Evolutionary conservation across 2,329 filamentous ascomycete species (phyloP).

Genomic region (Phyllosticta citrichinensis): DNA sequence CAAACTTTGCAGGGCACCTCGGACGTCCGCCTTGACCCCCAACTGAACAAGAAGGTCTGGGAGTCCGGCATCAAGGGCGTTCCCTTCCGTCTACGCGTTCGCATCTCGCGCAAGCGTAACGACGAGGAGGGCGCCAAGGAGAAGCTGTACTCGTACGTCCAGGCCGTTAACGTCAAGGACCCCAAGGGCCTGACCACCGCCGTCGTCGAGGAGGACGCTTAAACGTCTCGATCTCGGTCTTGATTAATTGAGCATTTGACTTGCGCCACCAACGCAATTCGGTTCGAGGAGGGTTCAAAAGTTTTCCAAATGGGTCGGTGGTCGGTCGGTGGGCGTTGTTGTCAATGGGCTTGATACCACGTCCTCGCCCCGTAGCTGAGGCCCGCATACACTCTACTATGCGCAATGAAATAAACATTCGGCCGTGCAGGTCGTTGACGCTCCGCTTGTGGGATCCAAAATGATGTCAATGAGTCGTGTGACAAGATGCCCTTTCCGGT

Average conservation of each 20-base stretch:
- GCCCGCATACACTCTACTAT: background rate
- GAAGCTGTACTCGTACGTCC: constrained; percentile 99
- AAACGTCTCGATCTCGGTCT: background rate
- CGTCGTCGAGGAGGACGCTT: constrained; percentile 55
- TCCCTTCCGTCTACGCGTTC: constrained; percentile 90
- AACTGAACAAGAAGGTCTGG: constrained; percentile 99
- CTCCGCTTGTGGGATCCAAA: background rate
- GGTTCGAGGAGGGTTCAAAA: background rate
- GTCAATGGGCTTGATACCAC: background rate
- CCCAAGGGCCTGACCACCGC: constrained; percentile 93
- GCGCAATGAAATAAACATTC: background rate
- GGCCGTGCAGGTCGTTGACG: background rate
- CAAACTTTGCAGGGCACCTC: constrained; percentile 66
- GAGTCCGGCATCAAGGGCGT: constrained; percentile 98
- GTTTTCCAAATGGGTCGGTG: background rate
- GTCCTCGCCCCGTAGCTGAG: background rate
- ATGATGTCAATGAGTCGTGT: background rate
- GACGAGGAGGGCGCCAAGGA: constrained; percentile 99
- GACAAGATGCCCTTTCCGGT: background rate
- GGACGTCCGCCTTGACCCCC: constrained; percentile 96
- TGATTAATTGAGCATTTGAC: background rate
- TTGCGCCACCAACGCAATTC: background rate
- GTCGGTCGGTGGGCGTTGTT: background rate
- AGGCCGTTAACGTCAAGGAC: constrained; percentile 99
- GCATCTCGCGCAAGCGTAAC: constrained; percentile 99